Evolutionary conservation across 2,329 filamentous ascomycete genomes (phyloP).

Genomic region (Ophiosphaerella narmari): DNA sequence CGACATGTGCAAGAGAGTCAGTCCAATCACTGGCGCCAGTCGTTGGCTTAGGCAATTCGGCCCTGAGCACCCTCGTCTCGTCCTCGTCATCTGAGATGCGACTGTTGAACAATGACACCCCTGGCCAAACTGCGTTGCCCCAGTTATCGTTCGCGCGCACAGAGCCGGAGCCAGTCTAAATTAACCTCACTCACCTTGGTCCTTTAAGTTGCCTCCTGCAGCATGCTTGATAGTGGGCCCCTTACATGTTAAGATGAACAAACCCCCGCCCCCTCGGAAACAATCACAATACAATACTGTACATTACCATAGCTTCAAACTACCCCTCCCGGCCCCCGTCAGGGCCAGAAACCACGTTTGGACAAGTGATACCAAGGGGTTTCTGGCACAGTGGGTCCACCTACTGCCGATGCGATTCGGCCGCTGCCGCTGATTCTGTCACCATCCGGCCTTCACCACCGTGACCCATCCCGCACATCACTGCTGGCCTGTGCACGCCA

Average conservation of each 20-base stretch:
- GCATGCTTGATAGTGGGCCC: constrained; percentile 19
- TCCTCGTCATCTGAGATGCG: constrained; percentile 33
- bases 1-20: constrained; percentile 15
- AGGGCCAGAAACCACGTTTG: background rate
- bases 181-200: constrained; percentile 22
- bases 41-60: constrained; percentile 33
- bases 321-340: no score
- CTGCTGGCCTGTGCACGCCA: constrained; percentile 39
- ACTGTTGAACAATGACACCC: constrained; percentile 20
- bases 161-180: constrained; percentile 32
- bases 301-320: constrained; percentile 3
- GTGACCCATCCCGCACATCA: constrained; percentile 47
- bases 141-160: constrained; percentile 37
- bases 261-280: constrained; percentile 2
- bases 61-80: constrained; percentile 21
- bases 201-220: constrained; percentile 18
- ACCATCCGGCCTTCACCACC: constrained; percentile 21
- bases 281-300: constrained; percentile 6
- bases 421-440: constrained; percentile 30
- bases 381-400: constrained; percentile 18
- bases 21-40: constrained; percentile 7
- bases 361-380: constrained; percentile 7
- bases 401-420: constrained; percentile 30
- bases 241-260: constrained; percentile 17
- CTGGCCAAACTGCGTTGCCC: constrained; percentile 30